A percentile compares a stretch with the other conserved stretches of the same genome.
These are phyloP conservation scores for Pleoardoris graminearum DNA, from an alignment of 2,329 filamentous ascomycete species.

Conservation along the genomic window DNA sequence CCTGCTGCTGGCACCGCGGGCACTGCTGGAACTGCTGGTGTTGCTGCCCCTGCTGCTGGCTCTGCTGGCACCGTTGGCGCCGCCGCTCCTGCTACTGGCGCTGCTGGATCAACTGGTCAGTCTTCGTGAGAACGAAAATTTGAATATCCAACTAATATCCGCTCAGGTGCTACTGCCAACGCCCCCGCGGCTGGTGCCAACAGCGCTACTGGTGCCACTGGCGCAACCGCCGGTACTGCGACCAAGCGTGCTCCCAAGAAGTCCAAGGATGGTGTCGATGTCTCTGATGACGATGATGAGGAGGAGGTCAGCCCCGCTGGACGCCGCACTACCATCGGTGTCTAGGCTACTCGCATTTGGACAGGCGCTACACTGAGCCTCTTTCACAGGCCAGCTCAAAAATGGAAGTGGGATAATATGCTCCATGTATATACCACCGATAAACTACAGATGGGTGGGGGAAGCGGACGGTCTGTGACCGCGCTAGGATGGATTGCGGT, in stretches of 20 bases:
- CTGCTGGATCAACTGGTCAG: too few species aligned
- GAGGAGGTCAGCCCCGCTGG: slow-evolving; percentile 36
- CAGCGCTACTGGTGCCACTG: slow-evolving; percentile 3
- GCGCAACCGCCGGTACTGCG: slow-evolving; percentile 12
- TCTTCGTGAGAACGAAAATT: too few species aligned
- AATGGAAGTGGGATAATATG: background rate
- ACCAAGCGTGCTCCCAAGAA: slow-evolving; percentile 24
- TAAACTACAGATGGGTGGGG: background rate
- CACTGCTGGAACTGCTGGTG: slow-evolving; percentile 10
- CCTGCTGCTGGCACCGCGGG: slow-evolving; percentile 9
- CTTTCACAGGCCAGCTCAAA: background rate
- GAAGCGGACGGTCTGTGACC: slow-evolving; percentile 10
- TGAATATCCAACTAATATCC: too few species aligned
- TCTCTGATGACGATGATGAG: slow-evolving; percentile 43
- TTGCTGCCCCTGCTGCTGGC: background rate
- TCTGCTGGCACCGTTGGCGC: slow-evolving; percentile 4
- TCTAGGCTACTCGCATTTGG: slow-evolving; percentile 5
- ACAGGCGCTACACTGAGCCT: background rate
- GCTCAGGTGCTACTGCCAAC: too few species aligned
- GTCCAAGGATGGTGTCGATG: slow-evolving; percentile 14
- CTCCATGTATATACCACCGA: background rate
- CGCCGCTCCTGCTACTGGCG: slow-evolving; percentile 7
- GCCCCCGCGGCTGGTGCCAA: slow-evolving; percentile 2
- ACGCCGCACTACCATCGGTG: slow-evolving; percentile 10
- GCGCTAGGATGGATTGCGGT: background rate